Base-by-base conservation (phyloP, 2,329 filamentous ascomycete species). In the Talaromyces albobiverticillius region DNA sequence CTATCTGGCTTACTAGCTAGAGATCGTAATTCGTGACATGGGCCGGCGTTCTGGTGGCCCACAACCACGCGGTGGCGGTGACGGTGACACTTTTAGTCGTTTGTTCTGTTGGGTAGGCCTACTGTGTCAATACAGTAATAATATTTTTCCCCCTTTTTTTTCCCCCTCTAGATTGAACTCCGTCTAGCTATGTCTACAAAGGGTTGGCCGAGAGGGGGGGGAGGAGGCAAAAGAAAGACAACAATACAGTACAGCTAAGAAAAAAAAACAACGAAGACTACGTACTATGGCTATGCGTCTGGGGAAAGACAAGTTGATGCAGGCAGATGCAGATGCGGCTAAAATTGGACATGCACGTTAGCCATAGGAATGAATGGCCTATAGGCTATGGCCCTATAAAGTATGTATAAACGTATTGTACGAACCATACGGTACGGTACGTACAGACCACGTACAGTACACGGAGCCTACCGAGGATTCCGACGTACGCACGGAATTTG, bases 41-140 rank as follows among this genome's bases (percentile, higher is more conserved):
- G 31, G 14, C 31, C 22, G 4, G 34, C 23, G 2, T 49, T 41
- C 34, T 49, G 29, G 46, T 29, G 46, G 46, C 46, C 46, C 46
- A 41, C 36, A 16, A 41, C 47, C 47, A 50, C 47, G 36, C 34
- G 47, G 36, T 41, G 46, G 34, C 11, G 47, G 47, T 49, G 34
- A 40, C 46, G 9, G 34, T 8, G 3, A 14, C 16, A 25, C 16
- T 32, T 38, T 23, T 20, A n/a, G 45, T n/a, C n/a, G n/a, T n/a
- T n/a, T n/a, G n/a, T n/a, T n/a, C n/a, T n/a, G n/a, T n/a, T n/a
- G n/a, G n/a, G n/a, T n/a, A n/a, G n/a, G n/a, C n/a, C n/a, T n/a
- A n/a, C n/a, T n/a, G n/a, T n/a, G n/a, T n/a, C n/a, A n/a, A n/a
- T n/a, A n/a, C n/a, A n/a, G n/a, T n/a, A n/a, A n/a, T n/a, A n/a